Evolutionary conservation across 345 rosid genomes (phyloP).

Genomic region (Geranium rotundifolium): DNA sequence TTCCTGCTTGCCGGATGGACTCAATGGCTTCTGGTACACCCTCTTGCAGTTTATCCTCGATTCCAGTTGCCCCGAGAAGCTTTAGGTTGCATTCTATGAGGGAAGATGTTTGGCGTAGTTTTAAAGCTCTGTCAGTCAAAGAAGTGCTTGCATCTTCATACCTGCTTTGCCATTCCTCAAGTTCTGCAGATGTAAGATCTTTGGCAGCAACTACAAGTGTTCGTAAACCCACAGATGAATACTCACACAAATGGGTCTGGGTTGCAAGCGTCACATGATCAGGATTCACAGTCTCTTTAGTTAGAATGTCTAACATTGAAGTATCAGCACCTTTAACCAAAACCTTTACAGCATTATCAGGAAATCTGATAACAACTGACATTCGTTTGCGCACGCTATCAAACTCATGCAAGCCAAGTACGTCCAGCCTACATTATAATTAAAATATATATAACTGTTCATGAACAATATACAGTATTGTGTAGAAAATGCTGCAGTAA

Average conservation of each 20-base stretch:
- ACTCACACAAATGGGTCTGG: conserved; percentile 41
- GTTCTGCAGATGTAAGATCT: conserved; percentile 53
- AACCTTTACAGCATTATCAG: conserved; percentile 50
- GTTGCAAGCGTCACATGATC: conserved; percentile 31
- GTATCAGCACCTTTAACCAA: conserved; percentile 75
- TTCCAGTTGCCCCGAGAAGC: conserved; percentile 62
- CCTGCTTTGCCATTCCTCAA: conserved; percentile 53
- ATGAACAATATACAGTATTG: conserved; percentile 4
- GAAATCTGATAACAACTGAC: conserved; percentile 72
- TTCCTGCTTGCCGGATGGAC: conserved; percentile 68
- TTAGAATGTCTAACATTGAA: conserved; percentile 44
- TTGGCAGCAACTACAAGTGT: conserved; percentile 63
- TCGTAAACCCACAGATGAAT: conserved; percentile 55
- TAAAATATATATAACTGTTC: background rate
- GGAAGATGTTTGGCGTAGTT: conserved; percentile 56
- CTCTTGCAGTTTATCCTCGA: conserved; percentile 69
- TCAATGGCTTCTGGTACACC: conserved; percentile 79
- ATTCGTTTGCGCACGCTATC: conserved; percentile 74
- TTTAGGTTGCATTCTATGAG: conserved; percentile 48
- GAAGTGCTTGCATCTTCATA: conserved; percentile 72
- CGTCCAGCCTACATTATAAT: conserved; percentile 43
- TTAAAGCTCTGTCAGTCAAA: conserved; percentile 49
- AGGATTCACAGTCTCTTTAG: conserved; percentile 19
- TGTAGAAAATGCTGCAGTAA: background rate
- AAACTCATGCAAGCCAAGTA: conserved; percentile 69